Conservation (phyloP, 805 yeast genomes). For the Clavispora vitiphila region DNA sequence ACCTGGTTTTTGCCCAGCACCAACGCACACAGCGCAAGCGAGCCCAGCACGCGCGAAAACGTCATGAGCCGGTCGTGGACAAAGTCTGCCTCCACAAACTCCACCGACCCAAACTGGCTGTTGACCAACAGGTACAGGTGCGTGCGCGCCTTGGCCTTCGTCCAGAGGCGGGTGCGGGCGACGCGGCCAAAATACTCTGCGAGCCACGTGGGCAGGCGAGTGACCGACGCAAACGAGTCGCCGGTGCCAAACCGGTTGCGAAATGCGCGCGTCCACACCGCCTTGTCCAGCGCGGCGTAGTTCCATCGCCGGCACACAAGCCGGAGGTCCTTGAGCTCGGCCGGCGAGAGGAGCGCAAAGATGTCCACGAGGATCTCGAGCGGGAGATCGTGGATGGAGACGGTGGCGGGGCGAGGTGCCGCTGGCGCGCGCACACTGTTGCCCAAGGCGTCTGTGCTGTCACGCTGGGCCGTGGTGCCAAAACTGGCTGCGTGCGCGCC, state of each 20-base stretch:
- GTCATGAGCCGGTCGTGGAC: constrained; percentile 21
- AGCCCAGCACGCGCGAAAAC: constrained; percentile 23
- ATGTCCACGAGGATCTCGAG: constrained; percentile 41
- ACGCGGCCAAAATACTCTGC: constrained; percentile 42
- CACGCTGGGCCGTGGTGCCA: too few species aligned
- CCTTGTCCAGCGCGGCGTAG: constrained; percentile 37
- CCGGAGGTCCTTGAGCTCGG: constrained; percentile 35
- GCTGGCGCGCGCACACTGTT: constrained; percentile 12
- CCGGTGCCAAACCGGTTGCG: constrained; percentile 32
- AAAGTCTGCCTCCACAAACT: constrained; percentile 22
- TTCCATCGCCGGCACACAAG: constrained; percentile 49
- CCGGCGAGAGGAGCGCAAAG: constrained; percentile 43
- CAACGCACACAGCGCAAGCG: constrained; percentile 27
- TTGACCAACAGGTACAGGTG: constrained; percentile 26
- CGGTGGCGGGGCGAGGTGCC: not conserved
- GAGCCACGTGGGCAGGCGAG: constrained; percentile 43
- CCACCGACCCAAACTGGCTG: constrained; percentile 22
- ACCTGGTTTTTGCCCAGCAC: constrained; percentile 34
- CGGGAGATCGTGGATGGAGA: constrained; percentile 37
- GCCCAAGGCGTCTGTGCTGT: constrained; percentile 17
- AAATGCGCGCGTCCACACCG: constrained; percentile 47
- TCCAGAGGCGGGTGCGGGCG: constrained; percentile 33
- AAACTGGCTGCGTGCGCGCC: too few species aligned
- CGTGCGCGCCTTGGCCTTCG: constrained; percentile 26
- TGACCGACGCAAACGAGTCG: constrained; percentile 37